Evolutionary conservation across 139 green algal genomes (phyloP), one percentile per base, ranked within the genome.

Genomic region (Trebouxia sp.): DNA sequence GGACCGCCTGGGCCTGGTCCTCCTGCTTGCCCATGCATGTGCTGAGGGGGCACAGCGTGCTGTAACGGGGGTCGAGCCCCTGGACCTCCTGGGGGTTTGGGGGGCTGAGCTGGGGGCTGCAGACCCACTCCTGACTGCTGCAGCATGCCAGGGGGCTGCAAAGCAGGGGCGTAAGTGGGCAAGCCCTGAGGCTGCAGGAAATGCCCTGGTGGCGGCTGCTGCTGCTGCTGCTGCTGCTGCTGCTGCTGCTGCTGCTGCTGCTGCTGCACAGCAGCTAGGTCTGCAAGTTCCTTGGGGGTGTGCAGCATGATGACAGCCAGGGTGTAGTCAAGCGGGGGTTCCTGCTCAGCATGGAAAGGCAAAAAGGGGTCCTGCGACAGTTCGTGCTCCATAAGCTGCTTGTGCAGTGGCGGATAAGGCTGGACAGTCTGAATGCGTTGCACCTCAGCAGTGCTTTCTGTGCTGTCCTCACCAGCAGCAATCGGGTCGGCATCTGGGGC

Each of bases 401-500:
- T 38, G 56, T 67, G 56, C 56, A 67, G 26, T 26, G 62, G 32
- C 12, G 62, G 62, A 35, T 45, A 72, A 37, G 62, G 10, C 35
- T 42, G 14, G 5, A 72, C 62, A 7, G 14, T 72, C 12, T 72
- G 62, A 26, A 72, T 30, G 32, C 62, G 62, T 17, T 72, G 62
- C 26, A 35, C 62, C 62, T 72, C 62, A 35, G 37, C 62, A 72
- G 42, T 17, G 9, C 62, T 32, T n/a, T 35, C 62, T 45, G 14
- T 30, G 62, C 62, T 72, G 8, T 72, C 62, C 62, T 72, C 62
- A 12, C 62, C 62, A 72, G 62, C 62, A 0, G 62, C 62, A 26
- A 42, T 28, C 20, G 62, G 62, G 32, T 72, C 62, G 24, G 35
- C 32, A 6, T 72, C 62, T 28, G 32, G 32, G 35, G 32, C 11